Evolutionary conservation across 2,329 filamentous ascomycete species (phyloP), one percentile per base, ranked within the genome.

Genomic region (Cryphonectria nitschkei): DNA sequence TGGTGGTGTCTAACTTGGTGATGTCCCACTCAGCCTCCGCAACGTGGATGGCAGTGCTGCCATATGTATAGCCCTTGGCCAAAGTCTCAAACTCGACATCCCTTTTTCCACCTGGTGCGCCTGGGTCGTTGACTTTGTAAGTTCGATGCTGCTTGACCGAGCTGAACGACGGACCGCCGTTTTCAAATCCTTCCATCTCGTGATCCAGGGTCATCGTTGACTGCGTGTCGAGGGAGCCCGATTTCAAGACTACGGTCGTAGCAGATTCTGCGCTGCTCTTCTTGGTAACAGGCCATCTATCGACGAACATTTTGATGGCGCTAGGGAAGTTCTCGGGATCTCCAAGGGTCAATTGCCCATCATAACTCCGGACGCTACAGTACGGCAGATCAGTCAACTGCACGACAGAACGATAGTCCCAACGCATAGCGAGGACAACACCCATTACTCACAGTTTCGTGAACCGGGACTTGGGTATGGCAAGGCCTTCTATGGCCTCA

Each of bases 51-150:
- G 93, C 94, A 0, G 95, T 98, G 70, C 94, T 88, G 62, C 96
- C 96, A 78, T 99, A 99, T 77, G 94, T 91, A 77, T 95, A 99
- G 0, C 96, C 96, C 79, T 94, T 97, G n/a, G 93, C 93, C 52
- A 99, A 85, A 22, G 93, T 89, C 19, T 97, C 94, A 70, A 90
- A 89, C 39, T 92, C 89, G 37, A 99, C 90, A 68, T 97, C 93
- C 68, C 86, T 87, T 81, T 95, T 97, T 16, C 93, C 92, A 22
- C 93, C 94, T 0, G 92, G 90, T 0, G 90, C 90, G 54, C 87
- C 84, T 6, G 91, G 87, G 73, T 98, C 93, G 52, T 91, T 88
- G 71, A 98, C 88, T 76, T 92, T 91, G 81, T 98, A 99, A 1
- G 89, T 89, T 58, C 93, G 89, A n/a, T 91, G 85, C 71, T 88